phyloP scores from a whole-genome alignment of 495 filamentous ascomycete species.

The Penicillium ucsense region DNA sequence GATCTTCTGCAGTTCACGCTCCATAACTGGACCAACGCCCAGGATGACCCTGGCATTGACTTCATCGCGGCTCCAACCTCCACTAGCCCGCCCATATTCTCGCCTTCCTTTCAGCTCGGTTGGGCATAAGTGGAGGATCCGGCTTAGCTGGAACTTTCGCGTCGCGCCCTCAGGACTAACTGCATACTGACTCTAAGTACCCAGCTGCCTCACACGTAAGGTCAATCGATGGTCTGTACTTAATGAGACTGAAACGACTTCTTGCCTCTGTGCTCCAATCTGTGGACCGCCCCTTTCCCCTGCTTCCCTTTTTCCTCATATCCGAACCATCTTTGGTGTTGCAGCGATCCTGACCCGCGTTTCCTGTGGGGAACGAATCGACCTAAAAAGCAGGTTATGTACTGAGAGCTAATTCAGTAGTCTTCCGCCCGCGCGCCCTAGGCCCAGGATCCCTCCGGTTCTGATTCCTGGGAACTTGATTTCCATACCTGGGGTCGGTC shows the following conservation, averaged over 20 bases:
- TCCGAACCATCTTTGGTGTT: conserved; percentile 20
- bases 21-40: conserved; percentile 19
- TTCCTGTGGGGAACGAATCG: conserved; percentile 16
- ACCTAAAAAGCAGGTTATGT: conserved; percentile 20
- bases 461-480: conserved; percentile 8
- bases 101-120: conserved; percentile 7
- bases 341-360: conserved; percentile 11
- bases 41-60: conserved; percentile 19
- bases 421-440: not conserved
- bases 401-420: not conserved
- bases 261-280: not conserved
- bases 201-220: too few relatives aligned
- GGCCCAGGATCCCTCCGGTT: conserved; percentile 3
- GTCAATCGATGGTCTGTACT: too few relatives aligned
- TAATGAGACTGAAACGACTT: too few relatives aligned
- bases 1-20: conserved; percentile 10
- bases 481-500: not conserved
- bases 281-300: not conserved
- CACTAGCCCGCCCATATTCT: conserved; percentile 6
- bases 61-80: conserved; percentile 11
- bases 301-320: not conserved
- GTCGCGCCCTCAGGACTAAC: too few relatives aligned
- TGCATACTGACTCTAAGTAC: too few relatives aligned
- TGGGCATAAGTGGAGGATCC: conserved; percentile 4
- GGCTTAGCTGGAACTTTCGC: not conserved